Conservation (phyloP, 495 filamentous ascomycete genomes). For the Immersiella caudata region DNA sequence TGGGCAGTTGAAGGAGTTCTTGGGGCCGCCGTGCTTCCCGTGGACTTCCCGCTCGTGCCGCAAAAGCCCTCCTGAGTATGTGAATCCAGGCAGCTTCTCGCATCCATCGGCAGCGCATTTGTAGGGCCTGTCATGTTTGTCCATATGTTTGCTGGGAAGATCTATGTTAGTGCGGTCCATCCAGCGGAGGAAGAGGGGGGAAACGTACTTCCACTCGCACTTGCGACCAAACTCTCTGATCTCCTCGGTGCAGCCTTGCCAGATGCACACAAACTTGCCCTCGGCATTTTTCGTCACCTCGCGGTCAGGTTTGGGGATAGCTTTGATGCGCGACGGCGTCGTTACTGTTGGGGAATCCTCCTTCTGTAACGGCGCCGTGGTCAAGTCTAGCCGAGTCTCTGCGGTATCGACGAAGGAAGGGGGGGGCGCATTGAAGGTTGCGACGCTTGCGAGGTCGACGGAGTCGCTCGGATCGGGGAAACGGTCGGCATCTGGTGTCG, state of each 20-base stretch:
- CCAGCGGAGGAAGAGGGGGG: neutral
- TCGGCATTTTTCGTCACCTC: constrained; percentile 59
- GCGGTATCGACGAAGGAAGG: constrained; percentile 25
- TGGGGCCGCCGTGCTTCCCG: constrained; percentile 79
- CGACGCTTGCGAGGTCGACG: constrained; percentile 36
- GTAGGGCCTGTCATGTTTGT: constrained; percentile 93
- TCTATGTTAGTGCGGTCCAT: constrained; percentile 19
- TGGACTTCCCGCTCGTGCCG: constrained; percentile 92
- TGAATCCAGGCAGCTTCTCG: constrained; percentile 89
- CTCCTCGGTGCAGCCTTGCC: constrained; percentile 58
- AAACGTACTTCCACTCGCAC: constrained; percentile 89
- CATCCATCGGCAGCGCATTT: constrained; percentile 75
- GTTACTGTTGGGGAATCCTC: constrained; percentile 32
- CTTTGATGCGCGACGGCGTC: constrained; percentile 45
- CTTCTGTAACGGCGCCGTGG: constrained; percentile 22
- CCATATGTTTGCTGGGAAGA: constrained; percentile 81
- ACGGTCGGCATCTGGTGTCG: constrained; percentile 31
- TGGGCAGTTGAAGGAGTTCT: constrained; percentile 77
- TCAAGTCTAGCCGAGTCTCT: constrained; percentile 31
- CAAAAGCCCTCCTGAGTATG: constrained; percentile 84
- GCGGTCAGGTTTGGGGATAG: constrained; percentile 54
- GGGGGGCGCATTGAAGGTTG: constrained; percentile 31
- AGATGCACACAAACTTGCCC: constrained; percentile 72
- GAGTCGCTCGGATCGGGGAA: constrained; percentile 37
- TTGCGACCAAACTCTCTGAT: constrained; percentile 71